These are phyloP conservation scores for Hyaloscypha hepaticicola DNA, from an alignment of 495 filamentous ascomycete species.

Conservation along the genomic window DNA sequence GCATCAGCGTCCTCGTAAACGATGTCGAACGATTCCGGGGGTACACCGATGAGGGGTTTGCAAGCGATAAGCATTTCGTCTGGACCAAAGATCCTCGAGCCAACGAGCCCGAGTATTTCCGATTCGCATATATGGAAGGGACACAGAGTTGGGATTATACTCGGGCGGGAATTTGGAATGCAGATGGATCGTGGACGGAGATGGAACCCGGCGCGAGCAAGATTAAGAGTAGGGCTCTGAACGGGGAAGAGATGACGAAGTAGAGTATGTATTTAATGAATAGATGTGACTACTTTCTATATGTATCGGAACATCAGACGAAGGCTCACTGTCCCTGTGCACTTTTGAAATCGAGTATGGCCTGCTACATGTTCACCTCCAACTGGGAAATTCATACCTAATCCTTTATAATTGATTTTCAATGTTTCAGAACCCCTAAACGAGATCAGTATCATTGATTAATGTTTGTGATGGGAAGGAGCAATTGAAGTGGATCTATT, in stretches of 20 bases:
- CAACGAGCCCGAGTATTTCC: constrained; percentile 68
- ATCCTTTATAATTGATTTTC: no score
- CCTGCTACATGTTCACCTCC: no score
- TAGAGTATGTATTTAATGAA: constrained; percentile 1
- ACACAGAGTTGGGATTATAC: constrained; percentile 72
- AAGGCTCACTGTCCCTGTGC: no score
- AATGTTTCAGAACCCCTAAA: no score
- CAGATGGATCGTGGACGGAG: constrained; percentile 65
- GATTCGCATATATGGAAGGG: constrained; percentile 78
- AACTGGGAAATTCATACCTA: no score
- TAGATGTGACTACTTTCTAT: background rate
- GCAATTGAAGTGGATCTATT: no score
- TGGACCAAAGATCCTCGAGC: constrained; percentile 46
- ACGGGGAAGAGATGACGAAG: constrained; percentile 14
- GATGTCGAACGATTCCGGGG: constrained; percentile 84
- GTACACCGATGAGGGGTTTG: constrained; percentile 52
- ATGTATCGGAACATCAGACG: no score
- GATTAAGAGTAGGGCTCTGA: constrained; percentile 22
- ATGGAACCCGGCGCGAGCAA: constrained; percentile 40
- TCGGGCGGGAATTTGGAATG: constrained; percentile 74
- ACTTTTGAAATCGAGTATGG: background rate
- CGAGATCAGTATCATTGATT: no score
- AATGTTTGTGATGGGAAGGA: no score
- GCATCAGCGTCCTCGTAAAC: constrained; percentile 86
- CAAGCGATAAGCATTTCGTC: constrained; percentile 40